A percentile compares a stretch with the other conserved stretches of the same genome.
Conservation (phyloP, 768 basidiomycete species). For the Boletales sp. region DNA sequence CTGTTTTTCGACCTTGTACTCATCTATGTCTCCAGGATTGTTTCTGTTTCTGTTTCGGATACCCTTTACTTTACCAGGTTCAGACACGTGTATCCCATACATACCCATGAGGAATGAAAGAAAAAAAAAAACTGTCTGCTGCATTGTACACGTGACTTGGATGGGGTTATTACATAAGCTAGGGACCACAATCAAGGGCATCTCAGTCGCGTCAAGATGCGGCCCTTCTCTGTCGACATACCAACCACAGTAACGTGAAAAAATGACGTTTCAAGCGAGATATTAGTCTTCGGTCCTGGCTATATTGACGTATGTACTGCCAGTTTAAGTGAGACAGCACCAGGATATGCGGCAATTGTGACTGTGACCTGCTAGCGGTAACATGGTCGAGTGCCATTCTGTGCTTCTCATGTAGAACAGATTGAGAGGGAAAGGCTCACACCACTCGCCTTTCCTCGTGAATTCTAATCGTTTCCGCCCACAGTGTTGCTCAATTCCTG, state of each 20-base stretch:
- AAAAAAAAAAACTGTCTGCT: conserved; percentile 5
- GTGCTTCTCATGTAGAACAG: too few relatives aligned
- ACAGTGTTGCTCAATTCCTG: too few relatives aligned
- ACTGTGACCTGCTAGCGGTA: too few relatives aligned
- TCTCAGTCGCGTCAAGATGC: conserved; percentile 1
- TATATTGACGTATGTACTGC: too few relatives aligned
- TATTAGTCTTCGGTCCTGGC: neutral
- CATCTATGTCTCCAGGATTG: conserved; percentile 21
- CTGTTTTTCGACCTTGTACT: conserved; percentile 6
- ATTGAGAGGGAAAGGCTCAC: too few relatives aligned
- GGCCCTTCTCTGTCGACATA: conserved; percentile 3
- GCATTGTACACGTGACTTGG: neutral
- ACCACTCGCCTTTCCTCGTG: too few relatives aligned
- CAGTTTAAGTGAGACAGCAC: too few relatives aligned
- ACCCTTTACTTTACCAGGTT: conserved; percentile 29
- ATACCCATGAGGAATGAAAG: conserved; percentile 13
- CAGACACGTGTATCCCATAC: conserved; percentile 29
- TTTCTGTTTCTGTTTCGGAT: conserved; percentile 16
- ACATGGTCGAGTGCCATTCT: too few relatives aligned
- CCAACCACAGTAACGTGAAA: conserved; percentile 2
- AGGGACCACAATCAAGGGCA: neutral
- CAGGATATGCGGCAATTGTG: too few relatives aligned
- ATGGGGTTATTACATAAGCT: neutral
- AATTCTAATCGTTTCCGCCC: too few relatives aligned
- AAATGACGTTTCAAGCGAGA: neutral